Base-by-base conservation (phyloP, 148 eudicot genomes). In the Cornus suecica region DNA sequence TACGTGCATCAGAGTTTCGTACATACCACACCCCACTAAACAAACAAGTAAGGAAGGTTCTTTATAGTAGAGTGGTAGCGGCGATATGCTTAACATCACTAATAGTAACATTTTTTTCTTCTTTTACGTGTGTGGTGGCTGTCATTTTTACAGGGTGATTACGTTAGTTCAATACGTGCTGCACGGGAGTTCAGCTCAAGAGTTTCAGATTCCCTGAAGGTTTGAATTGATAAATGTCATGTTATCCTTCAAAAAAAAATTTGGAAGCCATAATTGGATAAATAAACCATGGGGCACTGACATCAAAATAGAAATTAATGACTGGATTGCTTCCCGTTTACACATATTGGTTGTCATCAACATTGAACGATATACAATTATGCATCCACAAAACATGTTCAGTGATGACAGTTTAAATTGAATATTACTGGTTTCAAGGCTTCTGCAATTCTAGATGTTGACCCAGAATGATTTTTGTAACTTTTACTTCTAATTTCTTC, bases 1-100 rank as follows among this genome's bases (percentile, higher is more conserved):
- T 90, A 68, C 83, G 65, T 25, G 91, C 93, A 58, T 87, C 91
- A 56, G 91, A 86, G 82, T 90, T 90, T 70, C 89, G 93, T 61
- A 90, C 93, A 37, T 90, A 81, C 68, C 93, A 90, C 80, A 90
- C 87, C 13, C 93, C 93, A 61, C 79, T 90, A 30, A 87, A 87
- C 72, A 87, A 81, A 80, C 93, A 90, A 83, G 93, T 83, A 83
- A 25, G 83, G 23, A 34, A 23, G 11, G 8, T 18, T 13, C 37
- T 34, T 23, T 28, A 6, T 66, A 70, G 29, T 25, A 42, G n/a
- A 29, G 1, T 52, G 42, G 31, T 45, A 54, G 51, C 68, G 73
- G 2, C 14, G 61, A 10, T 74, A 73, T 26, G 61, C 69, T 72
- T 14, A 58, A 15, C 48, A 27, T 63, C 63, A 30, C 34, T 26